Evolutionary conservation across 2,329 filamentous ascomycete genomes (phyloP), one percentile per base, ranked within the genome.

Genomic region (Pseudogymnoascus sp.): DNA sequence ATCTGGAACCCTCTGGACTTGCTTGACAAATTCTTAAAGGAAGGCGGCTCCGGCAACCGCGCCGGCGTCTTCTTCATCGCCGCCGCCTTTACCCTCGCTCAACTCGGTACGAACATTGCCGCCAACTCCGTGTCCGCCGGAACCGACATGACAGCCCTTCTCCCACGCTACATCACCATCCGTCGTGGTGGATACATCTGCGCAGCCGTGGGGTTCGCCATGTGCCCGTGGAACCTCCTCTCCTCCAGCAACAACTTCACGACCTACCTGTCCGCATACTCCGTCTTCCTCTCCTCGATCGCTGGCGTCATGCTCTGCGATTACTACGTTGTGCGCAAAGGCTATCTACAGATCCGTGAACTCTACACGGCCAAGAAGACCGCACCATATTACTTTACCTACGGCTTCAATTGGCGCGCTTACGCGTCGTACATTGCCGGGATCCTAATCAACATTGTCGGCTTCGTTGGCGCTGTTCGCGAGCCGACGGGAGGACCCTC

Each of bases 241-340:
- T 85, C 82, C 1, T 78, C 79, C 47, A 84, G 84, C 47, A 96
- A 93, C 78, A 86, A 87, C 74, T 96, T 96, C 77, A 94, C 90
- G 0, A 95, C 90, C 3, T 96, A 96, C 71, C 84, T 97, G 0
- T 94, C 89, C 0, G 88, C 92, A 1, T 96, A 96, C 77, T 92
- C 89, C 2, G 91, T 97, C 62, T 97, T 97, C 76, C 81, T 97
- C n/a, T 92, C 89, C 63, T 91, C 89, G 44, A 95, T 97, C 65
- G 92, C 90, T 0, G 92, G 92, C n/a, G 90, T 96, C 65, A 94
- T 96, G 77, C 79, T 92, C 63, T 83, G 81, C 67, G 92, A 97
- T 74, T 97, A 97, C 78, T 97, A 95, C 74, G 64, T 88, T 61
- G 89, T 96, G 4, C 88, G 92, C 62, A 86, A 82, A 63, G 92